phyloP scores from a whole-genome alignment of 2,329 filamentous ascomycete genomes.

The Penicillium sp. region DNA sequence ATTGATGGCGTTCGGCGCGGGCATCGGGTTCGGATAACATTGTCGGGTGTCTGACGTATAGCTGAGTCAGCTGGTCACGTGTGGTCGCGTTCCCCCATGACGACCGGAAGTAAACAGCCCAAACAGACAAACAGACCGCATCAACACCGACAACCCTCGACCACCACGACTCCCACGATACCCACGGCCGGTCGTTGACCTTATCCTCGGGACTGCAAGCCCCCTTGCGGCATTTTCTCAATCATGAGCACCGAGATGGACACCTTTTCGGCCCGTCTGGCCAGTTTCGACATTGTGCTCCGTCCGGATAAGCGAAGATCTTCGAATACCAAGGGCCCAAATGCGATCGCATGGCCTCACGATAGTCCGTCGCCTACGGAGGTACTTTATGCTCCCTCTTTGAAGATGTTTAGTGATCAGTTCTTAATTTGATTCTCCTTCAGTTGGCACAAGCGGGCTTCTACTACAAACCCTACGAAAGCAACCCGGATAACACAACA shows the following conservation, averaged over 20 bases:
- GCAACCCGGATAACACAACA: slow-evolving; percentile 81
- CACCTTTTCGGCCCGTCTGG: slow-evolving; percentile 75
- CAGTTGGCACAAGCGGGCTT: slow-evolving; percentile 91
- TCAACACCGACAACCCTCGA: slow-evolving; percentile 17
- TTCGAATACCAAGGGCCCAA: slow-evolving; percentile 66
- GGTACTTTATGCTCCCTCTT: slow-evolving; percentile 52
- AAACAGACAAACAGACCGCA: slow-evolving; percentile 22
- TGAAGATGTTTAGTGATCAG: too few relatives aligned
- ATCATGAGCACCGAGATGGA: slow-evolving; percentile 51
- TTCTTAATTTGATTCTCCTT: neutral
- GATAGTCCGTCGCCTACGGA: slow-evolving; percentile 66
- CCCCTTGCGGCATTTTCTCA: neutral
- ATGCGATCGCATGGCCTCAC: slow-evolving; percentile 75
- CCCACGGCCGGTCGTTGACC: slow-evolving; percentile 4
- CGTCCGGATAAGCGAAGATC: slow-evolving; percentile 68
- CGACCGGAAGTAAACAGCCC: slow-evolving; percentile 27
- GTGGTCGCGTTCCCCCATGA: slow-evolving; percentile 10
- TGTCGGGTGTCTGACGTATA: slow-evolving; percentile 13
- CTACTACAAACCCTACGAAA: slow-evolving; percentile 76
- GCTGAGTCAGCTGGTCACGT: neutral
- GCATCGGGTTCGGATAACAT: slow-evolving; percentile 24
- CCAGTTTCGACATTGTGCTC: slow-evolving; percentile 73
- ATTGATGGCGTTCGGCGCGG: slow-evolving; percentile 13
- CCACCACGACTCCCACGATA: slow-evolving; percentile 4
- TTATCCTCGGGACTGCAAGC: neutral